These are phyloP conservation scores for Moniliella sp. DNA, from an alignment of 1,284 basidiomycete genomes.

Conservation along the genomic window DNA sequence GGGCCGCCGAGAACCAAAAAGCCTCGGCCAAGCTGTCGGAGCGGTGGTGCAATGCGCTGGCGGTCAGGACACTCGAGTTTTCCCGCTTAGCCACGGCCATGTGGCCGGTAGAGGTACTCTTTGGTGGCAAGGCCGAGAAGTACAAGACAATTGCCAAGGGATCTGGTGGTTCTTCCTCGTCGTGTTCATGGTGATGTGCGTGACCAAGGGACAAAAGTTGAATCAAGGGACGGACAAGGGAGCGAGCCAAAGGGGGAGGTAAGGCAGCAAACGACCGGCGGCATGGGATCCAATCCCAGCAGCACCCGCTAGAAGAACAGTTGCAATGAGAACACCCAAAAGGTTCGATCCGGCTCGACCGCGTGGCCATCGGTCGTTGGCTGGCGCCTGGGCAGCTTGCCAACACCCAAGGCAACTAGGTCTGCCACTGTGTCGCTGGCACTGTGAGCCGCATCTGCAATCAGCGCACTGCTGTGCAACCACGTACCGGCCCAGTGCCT, in stretches of 20 bases:
- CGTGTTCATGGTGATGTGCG: constrained; percentile 45
- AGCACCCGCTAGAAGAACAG: constrained; percentile 59
- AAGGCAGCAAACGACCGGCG: constrained; percentile 53
- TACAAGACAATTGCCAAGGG: constrained; percentile 97
- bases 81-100: constrained; percentile 66
- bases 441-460: constrained; percentile 90
- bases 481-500: constrained; percentile 42
- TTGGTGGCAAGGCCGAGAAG: constrained; percentile 57
- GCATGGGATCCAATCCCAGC: constrained; percentile 79
- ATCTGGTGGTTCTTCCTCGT: constrained; percentile 42
- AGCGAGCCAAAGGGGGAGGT: constrained; percentile 33
- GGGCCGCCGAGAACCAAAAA: constrained; percentile 22
- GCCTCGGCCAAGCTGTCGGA: constrained; percentile 45
- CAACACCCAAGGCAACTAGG: constrained; percentile 81
- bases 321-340: constrained; percentile 57
- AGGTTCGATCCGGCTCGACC: constrained; percentile 80
- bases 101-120: constrained; percentile 60
- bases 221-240: constrained; percentile 44
- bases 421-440: constrained; percentile 65
- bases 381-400: constrained; percentile 59
- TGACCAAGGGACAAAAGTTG: constrained; percentile 42
- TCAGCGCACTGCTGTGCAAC: constrained; percentile 59
- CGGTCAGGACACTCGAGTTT: constrained; percentile 62
- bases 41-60: constrained; percentile 49
- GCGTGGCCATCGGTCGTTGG: constrained; percentile 57